phyloP scores from a whole-genome alignment of 139 green algal genomes.

The Picochlorum sp. region DNA sequence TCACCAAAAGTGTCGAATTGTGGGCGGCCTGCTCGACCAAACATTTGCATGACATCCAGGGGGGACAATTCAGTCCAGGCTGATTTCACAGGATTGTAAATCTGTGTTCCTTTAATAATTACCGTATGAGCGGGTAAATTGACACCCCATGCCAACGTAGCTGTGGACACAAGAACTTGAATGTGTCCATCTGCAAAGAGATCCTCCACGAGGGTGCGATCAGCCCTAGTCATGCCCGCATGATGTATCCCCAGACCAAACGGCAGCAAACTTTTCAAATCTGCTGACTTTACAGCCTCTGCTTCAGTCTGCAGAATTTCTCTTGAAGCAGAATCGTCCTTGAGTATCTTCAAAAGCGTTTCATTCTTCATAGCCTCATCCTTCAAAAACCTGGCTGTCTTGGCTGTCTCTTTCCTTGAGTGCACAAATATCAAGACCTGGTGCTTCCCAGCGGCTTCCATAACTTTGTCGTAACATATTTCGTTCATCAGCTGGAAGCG shows the following conservation, averaged over 20 bases:
- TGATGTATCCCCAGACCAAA: constrained; percentile 97
- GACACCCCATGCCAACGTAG: constrained; percentile 96
- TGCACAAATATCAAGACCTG: constrained; percentile 98
- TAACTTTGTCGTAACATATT: constrained; percentile 96
- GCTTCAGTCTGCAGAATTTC: constrained; percentile 88
- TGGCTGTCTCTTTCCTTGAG: constrained; percentile 95
- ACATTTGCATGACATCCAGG: constrained; percentile 99
- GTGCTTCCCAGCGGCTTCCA: constrained; percentile 84
- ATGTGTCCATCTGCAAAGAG: constrained; percentile 95
- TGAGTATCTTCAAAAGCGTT: constrained; percentile 66
- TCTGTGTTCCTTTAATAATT: constrained; percentile 98
- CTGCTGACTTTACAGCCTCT: constrained; percentile 69
- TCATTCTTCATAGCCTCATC: constrained; percentile 71
- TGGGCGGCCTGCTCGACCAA: constrained; percentile 88
- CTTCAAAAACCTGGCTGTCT: constrained; percentile 85
- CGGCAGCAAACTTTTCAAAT: constrained; percentile 88
- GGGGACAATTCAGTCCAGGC: constrained; percentile 85
- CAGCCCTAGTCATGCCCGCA: constrained; percentile 83
- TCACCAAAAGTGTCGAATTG: constrained; percentile 94
- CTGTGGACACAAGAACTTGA: constrained; percentile 93
- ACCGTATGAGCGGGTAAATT: constrained; percentile 98
- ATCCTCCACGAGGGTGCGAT: constrained; percentile 95
- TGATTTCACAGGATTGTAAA: constrained; percentile 92
- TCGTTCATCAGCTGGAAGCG: constrained; percentile 98
- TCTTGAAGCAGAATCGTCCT: constrained; percentile 63